These are phyloP conservation scores for Arctium minus DNA, from an alignment of 129 eudicot genomes.

Conservation along the genomic window DNA sequence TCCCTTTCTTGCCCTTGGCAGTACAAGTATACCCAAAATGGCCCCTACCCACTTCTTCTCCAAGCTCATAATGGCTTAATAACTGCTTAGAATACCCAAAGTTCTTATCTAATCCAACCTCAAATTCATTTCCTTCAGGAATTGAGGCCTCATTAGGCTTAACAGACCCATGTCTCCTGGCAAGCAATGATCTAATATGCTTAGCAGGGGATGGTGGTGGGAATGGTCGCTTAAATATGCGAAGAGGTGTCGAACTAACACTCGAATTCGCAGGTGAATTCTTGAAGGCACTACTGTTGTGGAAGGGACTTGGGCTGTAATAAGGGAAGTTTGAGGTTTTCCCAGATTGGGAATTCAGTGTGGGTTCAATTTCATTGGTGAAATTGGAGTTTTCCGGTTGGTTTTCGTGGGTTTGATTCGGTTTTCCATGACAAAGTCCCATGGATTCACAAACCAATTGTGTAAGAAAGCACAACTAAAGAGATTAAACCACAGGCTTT, in stretches of 20 bases:
- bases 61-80: constrained; percentile 66
- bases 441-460: constrained; percentile 53
- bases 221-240: constrained; percentile 79
- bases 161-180: constrained; percentile 86
- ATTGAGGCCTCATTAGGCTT: constrained; percentile 92
- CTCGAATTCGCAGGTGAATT: constrained; percentile 90
- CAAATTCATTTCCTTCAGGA: constrained; percentile 89
- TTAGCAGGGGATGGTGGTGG: constrained; percentile 99
- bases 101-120: constrained; percentile 83
- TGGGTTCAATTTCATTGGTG: constrained; percentile 42
- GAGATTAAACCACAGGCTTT: not conserved
- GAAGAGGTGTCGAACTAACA: constrained; percentile 76
- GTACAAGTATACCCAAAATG: constrained; percentile 96
- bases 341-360: constrained; percentile 46
- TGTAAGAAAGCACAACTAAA: not conserved
- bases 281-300: constrained; percentile 61
- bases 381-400: constrained; percentile 43
- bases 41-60: constrained; percentile 93
- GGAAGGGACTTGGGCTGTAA: constrained; percentile 96
- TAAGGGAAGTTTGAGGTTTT: constrained; percentile 81
- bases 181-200: constrained; percentile 87
- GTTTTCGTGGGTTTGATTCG: constrained; percentile 56
- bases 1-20: constrained; percentile 89
- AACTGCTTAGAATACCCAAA: constrained; percentile 89
- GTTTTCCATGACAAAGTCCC: constrained; percentile 99